Evolutionary conservation across 1,284 basidiomycete genomes (phyloP).

Genomic region (Pseudozyma thailandica): DNA sequence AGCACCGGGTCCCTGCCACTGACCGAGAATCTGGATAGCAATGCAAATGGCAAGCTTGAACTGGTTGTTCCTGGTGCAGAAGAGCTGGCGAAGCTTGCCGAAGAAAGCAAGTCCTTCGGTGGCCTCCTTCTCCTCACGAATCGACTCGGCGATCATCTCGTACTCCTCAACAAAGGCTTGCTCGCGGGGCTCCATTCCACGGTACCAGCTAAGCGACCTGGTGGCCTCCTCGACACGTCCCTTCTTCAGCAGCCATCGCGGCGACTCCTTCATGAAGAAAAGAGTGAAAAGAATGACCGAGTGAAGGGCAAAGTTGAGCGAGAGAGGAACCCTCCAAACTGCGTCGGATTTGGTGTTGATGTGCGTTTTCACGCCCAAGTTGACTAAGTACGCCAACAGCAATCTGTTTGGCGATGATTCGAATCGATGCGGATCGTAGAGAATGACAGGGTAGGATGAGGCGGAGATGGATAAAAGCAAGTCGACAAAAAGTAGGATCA

Average conservation of each 20-base stretch:
- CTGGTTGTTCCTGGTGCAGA: constrained; percentile 46
- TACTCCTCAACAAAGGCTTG: constrained; percentile 36
- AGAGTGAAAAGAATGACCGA: constrained; percentile 69
- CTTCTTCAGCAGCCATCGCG: constrained; percentile 82
- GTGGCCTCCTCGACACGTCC: constrained; percentile 74
- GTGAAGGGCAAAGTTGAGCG: constrained; percentile 41
- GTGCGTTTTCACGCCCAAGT: constrained; percentile 27
- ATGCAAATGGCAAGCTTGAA: constrained; percentile 44
- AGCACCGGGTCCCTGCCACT: constrained; percentile 47
- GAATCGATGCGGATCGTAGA: too few relatives aligned
- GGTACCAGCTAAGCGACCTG: constrained; percentile 71
- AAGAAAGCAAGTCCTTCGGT: constrained; percentile 31
- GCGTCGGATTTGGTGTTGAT: constrained; percentile 27
- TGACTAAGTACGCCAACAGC: constrained; percentile 29
- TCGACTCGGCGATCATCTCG: constrained; percentile 43
- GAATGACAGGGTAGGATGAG: too few relatives aligned
- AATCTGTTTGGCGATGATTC: constrained; percentile 2
- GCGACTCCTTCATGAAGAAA: constrained; percentile 76
- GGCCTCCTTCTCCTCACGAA: constrained; percentile 36
- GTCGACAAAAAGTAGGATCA: too few relatives aligned
- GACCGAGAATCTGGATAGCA: constrained; percentile 43
- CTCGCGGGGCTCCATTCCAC: constrained; percentile 38
- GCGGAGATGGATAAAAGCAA: neutral
- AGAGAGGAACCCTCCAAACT: constrained; percentile 37
- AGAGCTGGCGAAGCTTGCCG: constrained; percentile 33